Evolutionary conservation across 108 stramenopile genomes (phyloP).

Genomic region (Cyclotella cryptica): DNA sequence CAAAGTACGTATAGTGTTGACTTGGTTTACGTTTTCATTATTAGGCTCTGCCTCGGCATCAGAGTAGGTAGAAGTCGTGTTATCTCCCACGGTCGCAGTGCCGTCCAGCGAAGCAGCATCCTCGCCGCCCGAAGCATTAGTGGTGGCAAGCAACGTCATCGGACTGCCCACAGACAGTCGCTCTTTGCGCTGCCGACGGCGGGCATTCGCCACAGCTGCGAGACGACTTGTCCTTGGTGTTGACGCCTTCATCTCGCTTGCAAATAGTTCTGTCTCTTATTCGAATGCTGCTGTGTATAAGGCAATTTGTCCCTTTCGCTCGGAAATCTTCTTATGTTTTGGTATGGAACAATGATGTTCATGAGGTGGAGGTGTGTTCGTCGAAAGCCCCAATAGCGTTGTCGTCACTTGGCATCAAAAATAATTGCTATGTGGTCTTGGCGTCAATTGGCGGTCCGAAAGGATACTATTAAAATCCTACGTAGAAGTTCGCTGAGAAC

Average conservation of each 20-base stretch:
- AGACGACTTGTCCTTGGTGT: constrained; percentile 23
- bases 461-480: too few relatives aligned
- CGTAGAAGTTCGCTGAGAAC: neutral
- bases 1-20: constrained; percentile 2
- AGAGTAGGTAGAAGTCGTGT: neutral
- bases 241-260: constrained; percentile 5
- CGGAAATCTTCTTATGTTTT: too few relatives aligned
- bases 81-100: neutral
- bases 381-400: too few relatives aligned
- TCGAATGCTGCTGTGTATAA: too few relatives aligned
- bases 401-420: too few relatives aligned
- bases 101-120: neutral
- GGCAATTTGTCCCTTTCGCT: too few relatives aligned
- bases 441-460: too few relatives aligned
- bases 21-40: constrained; percentile 7
- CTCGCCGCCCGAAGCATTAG: neutral
- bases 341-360: too few relatives aligned
- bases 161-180: constrained; percentile 9
- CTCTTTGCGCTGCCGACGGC: constrained; percentile 7
- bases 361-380: too few relatives aligned
- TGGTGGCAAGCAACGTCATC: neutral
- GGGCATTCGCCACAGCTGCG: constrained; percentile 7
- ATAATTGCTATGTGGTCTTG: too few relatives aligned
- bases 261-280: too few relatives aligned
- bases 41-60: neutral